Conservation (phyloP, 305 asterid species). For the Fraxinus greggii region DNA sequence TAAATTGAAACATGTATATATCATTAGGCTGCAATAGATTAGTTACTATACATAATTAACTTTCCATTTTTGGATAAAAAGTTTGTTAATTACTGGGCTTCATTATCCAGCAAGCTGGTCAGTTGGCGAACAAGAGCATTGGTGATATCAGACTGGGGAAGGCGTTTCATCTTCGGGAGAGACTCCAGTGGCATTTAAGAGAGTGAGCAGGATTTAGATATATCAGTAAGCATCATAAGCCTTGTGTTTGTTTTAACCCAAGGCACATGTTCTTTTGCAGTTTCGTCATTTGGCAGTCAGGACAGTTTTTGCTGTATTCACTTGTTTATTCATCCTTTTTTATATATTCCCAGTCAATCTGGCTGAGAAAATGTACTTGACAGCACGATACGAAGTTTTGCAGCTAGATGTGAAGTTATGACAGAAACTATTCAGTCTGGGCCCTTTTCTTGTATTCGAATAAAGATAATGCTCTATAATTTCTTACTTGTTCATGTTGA, state of each 20-base stretch:
- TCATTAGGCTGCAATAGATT: background rate
- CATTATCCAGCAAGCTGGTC: slow-evolving; percentile 80
- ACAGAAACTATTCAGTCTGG: background rate
- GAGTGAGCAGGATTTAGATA: background rate
- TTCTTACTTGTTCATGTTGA: background rate
- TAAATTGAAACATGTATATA: background rate
- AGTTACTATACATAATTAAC: background rate
- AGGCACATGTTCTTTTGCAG: background rate
- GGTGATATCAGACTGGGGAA: slow-evolving; percentile 48
- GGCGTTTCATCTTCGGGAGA: slow-evolving; percentile 52
- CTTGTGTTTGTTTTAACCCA: background rate
- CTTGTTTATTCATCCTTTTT: background rate
- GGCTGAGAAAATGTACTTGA: background rate
- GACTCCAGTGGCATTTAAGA: slow-evolving; percentile 47
- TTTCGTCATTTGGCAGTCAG: background rate
- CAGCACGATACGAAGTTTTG: slow-evolving; percentile 20
- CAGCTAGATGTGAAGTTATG: slow-evolving; percentile 23
- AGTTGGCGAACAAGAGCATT: slow-evolving; percentile 89
- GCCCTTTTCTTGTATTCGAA: background rate
- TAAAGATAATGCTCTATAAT: background rate
- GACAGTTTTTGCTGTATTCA: background rate
- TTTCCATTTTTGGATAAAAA: background rate
- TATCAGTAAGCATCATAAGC: background rate
- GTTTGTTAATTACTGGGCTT: slow-evolving; percentile 11
- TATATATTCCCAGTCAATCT: background rate